These are phyloP conservation scores for Craspedostauros australis DNA, from an alignment of 108 stramenopile species.

Conservation along the genomic window DNA sequence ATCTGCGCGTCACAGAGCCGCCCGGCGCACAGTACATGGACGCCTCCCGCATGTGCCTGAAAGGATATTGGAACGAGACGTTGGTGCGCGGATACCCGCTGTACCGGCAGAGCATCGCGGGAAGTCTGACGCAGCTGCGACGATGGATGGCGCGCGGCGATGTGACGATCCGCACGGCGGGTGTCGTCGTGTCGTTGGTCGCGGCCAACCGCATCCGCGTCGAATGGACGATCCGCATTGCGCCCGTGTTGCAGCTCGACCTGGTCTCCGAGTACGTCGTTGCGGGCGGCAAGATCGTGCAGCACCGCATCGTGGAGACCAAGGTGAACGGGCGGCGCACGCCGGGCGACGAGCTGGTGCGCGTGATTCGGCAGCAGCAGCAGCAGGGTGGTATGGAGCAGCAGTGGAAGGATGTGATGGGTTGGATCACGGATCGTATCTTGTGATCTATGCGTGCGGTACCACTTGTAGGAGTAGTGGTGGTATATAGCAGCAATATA, in stretches of 20 bases:
- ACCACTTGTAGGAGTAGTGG: too few species aligned
- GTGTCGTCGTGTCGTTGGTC: slow-evolving; percentile 1
- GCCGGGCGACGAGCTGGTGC: slow-evolving; percentile 63
- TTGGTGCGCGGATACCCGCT: slow-evolving; percentile 35
- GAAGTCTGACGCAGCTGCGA: slow-evolving; percentile 20
- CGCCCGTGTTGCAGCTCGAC: slow-evolving; percentile 33
- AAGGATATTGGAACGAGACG: slow-evolving; percentile 61
- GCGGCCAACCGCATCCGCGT: slow-evolving; percentile 10
- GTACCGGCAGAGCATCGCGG: slow-evolving; percentile 39
- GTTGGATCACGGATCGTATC: too few species aligned
- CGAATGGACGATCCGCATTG: slow-evolving; percentile 1
- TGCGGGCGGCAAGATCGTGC: slow-evolving; percentile 35
- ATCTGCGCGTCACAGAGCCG: neutral
- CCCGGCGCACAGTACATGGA: slow-evolving; percentile 43
- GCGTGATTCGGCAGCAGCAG: too few species aligned
- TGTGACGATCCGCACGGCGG: slow-evolving; percentile 1
- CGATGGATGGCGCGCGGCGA: slow-evolving; percentile 13
- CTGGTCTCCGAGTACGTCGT: slow-evolving; percentile 52
- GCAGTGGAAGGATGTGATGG: too few species aligned
- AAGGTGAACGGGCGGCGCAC: slow-evolving; percentile 68
- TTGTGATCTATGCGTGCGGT: too few species aligned
- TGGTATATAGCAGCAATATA: too few species aligned
- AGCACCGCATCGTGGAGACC: slow-evolving; percentile 63
- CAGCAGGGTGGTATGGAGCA: too few species aligned
- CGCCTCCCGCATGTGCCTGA: slow-evolving; percentile 42